Percentiles rank a stretch among this genome's conserved stretches.
Evolutionary conservation across 2,329 filamentous ascomycete species (phyloP).

Genomic region (Calonectria pauciramosa): DNA sequence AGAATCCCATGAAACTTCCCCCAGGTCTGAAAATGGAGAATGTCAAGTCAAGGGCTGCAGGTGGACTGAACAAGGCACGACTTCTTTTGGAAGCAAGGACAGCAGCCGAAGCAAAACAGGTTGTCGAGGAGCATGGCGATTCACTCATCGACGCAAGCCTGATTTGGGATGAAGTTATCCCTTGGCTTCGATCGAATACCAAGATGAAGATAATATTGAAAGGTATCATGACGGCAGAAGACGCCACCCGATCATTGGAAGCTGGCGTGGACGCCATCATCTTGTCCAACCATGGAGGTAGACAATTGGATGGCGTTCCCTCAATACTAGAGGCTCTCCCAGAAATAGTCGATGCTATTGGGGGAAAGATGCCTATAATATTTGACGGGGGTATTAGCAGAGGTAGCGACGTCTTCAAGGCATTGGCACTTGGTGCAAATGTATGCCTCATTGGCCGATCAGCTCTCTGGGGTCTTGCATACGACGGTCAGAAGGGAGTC

Average conservation of each 20-base stretch:
- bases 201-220: conserved; percentile 43
- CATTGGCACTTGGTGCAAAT: conserved; percentile 16
- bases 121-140: conserved; percentile 28
- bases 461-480: conserved; percentile 23
- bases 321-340: conserved; percentile 19
- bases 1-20: conserved; percentile 40
- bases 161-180: conserved; percentile 40
- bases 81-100: conserved; percentile 38
- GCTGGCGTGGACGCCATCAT: conserved; percentile 13
- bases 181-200: conserved; percentile 37
- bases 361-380: conserved; percentile 14
- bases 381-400: conserved; percentile 16
- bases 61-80: neutral
- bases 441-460: conserved; percentile 9
- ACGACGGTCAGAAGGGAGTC: conserved; percentile 16
- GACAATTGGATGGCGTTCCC: neutral
- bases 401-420: conserved; percentile 23
- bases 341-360: neutral
- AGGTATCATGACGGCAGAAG: conserved; percentile 20
- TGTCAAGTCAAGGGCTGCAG: conserved; percentile 6
- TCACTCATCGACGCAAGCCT: conserved; percentile 36
- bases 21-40: conserved; percentile 42
- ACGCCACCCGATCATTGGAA: neutral
- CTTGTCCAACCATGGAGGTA: conserved; percentile 22
- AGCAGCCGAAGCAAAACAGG: conserved; percentile 32